phyloP scores from a whole-genome alignment of 2,329 filamentous ascomycete genomes.

The Penicillium sp. region DNA sequence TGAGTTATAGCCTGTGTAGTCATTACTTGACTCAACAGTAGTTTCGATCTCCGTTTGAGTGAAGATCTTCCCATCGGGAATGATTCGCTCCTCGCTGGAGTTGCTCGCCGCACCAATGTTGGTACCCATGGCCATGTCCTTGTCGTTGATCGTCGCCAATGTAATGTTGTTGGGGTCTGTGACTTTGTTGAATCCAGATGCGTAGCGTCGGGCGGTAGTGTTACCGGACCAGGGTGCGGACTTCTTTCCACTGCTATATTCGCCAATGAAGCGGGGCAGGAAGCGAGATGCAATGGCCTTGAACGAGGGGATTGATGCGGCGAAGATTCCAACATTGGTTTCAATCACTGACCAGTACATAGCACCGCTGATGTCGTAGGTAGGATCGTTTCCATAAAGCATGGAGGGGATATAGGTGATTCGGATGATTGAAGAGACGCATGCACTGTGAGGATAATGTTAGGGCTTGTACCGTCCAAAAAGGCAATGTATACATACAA shows the following conservation, averaged over 20 bases:
- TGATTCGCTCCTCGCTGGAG: conserved; percentile 33
- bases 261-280: conserved; percentile 45
- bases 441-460: conserved; percentile 37
- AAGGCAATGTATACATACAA: conserved; percentile 33
- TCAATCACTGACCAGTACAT: conserved; percentile 52
- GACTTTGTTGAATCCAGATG: conserved; percentile 32
- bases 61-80: conserved; percentile 34
- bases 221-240: conserved; percentile 28
- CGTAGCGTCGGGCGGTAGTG: conserved; percentile 18
- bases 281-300: conserved; percentile 45
- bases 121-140: conserved; percentile 22
- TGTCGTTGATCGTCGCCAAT: conserved; percentile 19
- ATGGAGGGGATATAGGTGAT: conserved; percentile 50
- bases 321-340: conserved; percentile 46
- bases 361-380: conserved; percentile 41
- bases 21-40: conserved; percentile 27
- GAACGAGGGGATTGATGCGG: conserved; percentile 46
- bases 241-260: conserved; percentile 30
- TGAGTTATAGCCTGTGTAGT: background rate
- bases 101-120: conserved; percentile 23
- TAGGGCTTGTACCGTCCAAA: background rate
- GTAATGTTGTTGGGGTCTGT: conserved; percentile 23
- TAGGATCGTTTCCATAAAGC: conserved; percentile 39
- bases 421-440: conserved; percentile 50
- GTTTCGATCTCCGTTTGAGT: conserved; percentile 36